phyloP scores from a whole-genome alignment of 1,284 basidiomycete species.

The Somion occarium region DNA sequence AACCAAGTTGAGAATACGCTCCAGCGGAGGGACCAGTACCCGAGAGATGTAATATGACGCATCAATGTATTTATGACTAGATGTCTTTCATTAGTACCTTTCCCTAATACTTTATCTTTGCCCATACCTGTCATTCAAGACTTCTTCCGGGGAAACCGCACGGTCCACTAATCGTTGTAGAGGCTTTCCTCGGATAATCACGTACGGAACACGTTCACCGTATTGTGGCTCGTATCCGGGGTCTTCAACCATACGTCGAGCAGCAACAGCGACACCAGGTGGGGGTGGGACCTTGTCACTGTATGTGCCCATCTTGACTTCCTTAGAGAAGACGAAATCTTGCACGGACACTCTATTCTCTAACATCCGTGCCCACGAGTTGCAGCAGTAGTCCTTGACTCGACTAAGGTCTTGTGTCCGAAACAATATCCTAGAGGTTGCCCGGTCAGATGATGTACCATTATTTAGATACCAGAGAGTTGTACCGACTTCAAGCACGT shows the following conservation, averaged over 20 bases:
- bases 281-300: slow-evolving; percentile 85
- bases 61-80: slow-evolving; percentile 66
- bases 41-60: slow-evolving; percentile 88
- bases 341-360: slow-evolving; percentile 79
- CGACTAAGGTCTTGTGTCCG: slow-evolving; percentile 83
- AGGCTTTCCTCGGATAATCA: slow-evolving; percentile 70
- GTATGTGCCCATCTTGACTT: slow-evolving; percentile 89
- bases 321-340: slow-evolving; percentile 94
- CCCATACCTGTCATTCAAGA: slow-evolving; percentile 66
- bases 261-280: slow-evolving; percentile 87
- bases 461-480: neutral
- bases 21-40: slow-evolving; percentile 86
- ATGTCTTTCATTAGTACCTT: no score
- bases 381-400: slow-evolving; percentile 86
- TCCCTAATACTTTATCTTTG: no score
- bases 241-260: slow-evolving; percentile 71
- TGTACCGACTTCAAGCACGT: slow-evolving; percentile 71
- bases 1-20: slow-evolving; percentile 87
- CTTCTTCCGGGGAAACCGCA: slow-evolving; percentile 75
- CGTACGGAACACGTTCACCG: slow-evolving; percentile 90
- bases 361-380: slow-evolving; percentile 83
- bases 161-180: slow-evolving; percentile 75
- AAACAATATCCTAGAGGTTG: slow-evolving; percentile 70
- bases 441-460: neutral
- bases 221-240: slow-evolving; percentile 85